phyloP scores from a whole-genome alignment of 1,139 yeast species.

The Candida sp. region DNA sequence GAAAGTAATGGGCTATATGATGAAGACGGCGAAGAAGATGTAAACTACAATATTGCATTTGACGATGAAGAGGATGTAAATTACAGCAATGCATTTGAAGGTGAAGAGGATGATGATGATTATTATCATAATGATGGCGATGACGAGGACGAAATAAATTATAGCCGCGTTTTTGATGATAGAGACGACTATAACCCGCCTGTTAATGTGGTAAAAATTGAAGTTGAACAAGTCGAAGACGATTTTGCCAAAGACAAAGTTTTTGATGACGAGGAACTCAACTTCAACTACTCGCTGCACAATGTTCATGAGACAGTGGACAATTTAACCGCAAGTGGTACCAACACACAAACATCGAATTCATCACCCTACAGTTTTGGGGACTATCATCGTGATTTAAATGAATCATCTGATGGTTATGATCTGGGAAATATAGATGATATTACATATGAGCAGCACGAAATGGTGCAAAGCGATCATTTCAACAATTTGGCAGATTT shows the following conservation, averaged over 20 bases:
- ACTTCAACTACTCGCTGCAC: neutral
- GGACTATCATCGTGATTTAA: neutral
- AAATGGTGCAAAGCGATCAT: neutral
- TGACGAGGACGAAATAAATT: slow-evolving; percentile 1
- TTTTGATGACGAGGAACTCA: neutral
- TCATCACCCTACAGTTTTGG: neutral
- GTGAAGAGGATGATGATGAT: slow-evolving; percentile 48
- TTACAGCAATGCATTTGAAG: slow-evolving; percentile 48
- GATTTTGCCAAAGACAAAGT: neutral
- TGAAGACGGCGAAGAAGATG: slow-evolving; percentile 29
- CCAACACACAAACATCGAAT: neutral
- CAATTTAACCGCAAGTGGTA: neutral
- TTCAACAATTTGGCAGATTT: neutral
- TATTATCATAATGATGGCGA: slow-evolving; percentile 31
- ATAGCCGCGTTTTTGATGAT: slow-evolving; percentile 3
- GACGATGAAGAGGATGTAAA: too few species aligned
- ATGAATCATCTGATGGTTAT: too few species aligned
- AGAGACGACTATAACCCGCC: neutral
- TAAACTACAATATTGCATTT: too few species aligned
- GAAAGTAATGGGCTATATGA: slow-evolving; percentile 53
- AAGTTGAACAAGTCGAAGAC: neutral
- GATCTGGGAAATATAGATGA: neutral
- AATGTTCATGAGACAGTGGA: neutral
- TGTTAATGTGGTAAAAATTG: neutral
- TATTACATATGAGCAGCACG: neutral